Percentiles rank a stretch among this genome's conserved stretches.
Evolutionary conservation across 352 stramenopile genomes (phyloP).

Genomic region (Thalassiosira livingstoniorum): DNA sequence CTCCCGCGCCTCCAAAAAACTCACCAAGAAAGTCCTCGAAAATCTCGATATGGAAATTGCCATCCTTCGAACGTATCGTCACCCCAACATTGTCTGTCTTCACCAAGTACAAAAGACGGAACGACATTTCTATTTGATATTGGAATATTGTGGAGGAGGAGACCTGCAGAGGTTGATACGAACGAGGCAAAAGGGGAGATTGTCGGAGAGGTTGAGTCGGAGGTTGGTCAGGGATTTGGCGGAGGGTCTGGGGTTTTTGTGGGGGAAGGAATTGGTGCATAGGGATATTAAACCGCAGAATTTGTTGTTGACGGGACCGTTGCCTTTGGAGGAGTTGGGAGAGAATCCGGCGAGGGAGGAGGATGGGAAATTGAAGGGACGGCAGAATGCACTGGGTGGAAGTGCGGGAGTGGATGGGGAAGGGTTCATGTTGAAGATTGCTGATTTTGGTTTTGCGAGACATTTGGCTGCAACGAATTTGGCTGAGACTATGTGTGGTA

Average conservation of each 20-base stretch:
- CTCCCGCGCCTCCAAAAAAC: slow-evolving; percentile 88
- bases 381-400: neutral
- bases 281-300: slow-evolving; percentile 98
- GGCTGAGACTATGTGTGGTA: slow-evolving; percentile 95
- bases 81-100: slow-evolving; percentile 96
- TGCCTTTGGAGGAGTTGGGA: slow-evolving; percentile 74
- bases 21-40: slow-evolving; percentile 94
- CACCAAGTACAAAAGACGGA: slow-evolving; percentile 96
- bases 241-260: slow-evolving; percentile 93
- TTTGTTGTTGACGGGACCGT: slow-evolving; percentile 88
- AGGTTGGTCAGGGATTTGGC: slow-evolving; percentile 94
- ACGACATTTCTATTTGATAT: slow-evolving; percentile 95
- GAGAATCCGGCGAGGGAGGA: slow-evolving; percentile 71
- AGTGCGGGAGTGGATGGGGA: slow-evolving; percentile 21
- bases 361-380: neutral
- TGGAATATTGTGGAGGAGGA: slow-evolving; percentile 95
- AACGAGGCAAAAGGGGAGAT: slow-evolving; percentile 67
- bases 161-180: slow-evolving; percentile 95
- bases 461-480: slow-evolving; percentile 92
- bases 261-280: slow-evolving; percentile 94
- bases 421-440: slow-evolving; percentile 88
- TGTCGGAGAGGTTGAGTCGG: slow-evolving; percentile 86
- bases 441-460: slow-evolving; percentile 96
- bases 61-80: slow-evolving; percentile 94
- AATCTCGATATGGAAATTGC: slow-evolving; percentile 97